Percentiles rank a stretch among this genome's conserved stretches.
Evolutionary conservation across 495 filamentous ascomycete species (phyloP).

Genomic region (Cenococcum geophilum): DNA sequence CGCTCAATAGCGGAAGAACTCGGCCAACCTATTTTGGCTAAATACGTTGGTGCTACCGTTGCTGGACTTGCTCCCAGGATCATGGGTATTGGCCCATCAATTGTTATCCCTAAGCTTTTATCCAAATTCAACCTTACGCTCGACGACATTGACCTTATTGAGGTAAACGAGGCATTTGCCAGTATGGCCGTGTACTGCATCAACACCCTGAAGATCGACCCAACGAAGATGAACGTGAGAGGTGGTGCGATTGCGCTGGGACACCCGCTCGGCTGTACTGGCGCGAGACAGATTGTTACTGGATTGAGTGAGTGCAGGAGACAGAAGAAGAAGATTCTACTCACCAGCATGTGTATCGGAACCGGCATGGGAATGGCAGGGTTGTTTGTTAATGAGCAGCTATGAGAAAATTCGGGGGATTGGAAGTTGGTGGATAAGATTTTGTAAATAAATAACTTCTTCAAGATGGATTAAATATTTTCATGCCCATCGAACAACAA

Average conservation of each 20-base stretch:
- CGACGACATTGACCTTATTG: slow-evolving; percentile 79
- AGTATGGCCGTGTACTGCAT: slow-evolving; percentile 95
- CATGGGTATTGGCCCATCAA: slow-evolving; percentile 94
- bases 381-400: slow-evolving; percentile 40
- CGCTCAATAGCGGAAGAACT: slow-evolving; percentile 81
- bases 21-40: slow-evolving; percentile 86
- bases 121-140: slow-evolving; percentile 70
- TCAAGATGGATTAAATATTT: too few species aligned
- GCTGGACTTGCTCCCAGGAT: slow-evolving; percentile 84
- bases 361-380: slow-evolving; percentile 40
- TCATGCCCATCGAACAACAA: too few species aligned
- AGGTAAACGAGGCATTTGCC: slow-evolving; percentile 97
- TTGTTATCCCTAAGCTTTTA: slow-evolving; percentile 92
- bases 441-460: not conserved
- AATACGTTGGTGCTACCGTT: slow-evolving; percentile 88
- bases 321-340: slow-evolving; percentile 42
- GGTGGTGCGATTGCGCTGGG: slow-evolving; percentile 91
- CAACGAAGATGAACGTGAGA: slow-evolving; percentile 80
- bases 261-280: slow-evolving; percentile 89
- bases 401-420: slow-evolving; percentile 9
- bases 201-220: slow-evolving; percentile 68
- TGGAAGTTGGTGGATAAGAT: not conserved
- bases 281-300: slow-evolving; percentile 72
- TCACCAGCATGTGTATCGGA: slow-evolving; percentile 42
- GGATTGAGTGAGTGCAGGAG: slow-evolving; percentile 63